Evolutionary conservation across 1,284 basidiomycete genomes (phyloP), one percentile per base, ranked within the genome.

Genomic region (Xerocomus nothofagi): DNA sequence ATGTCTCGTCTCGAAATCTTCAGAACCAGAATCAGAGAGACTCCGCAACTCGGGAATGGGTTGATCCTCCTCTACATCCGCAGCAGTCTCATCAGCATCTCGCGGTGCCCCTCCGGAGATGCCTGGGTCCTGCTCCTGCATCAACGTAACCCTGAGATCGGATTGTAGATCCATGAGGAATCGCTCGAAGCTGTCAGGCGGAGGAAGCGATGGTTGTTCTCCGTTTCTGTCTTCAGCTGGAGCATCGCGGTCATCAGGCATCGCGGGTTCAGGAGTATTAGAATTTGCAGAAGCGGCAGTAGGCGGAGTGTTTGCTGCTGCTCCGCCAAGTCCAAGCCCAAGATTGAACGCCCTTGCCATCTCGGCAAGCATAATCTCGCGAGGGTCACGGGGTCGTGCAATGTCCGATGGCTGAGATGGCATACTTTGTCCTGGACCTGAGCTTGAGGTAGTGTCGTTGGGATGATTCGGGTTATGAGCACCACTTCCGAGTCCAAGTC

Each of bases 311-410:
- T 31, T 42, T 20, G 60, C 11, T 34, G 61, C 18, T 23, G 57
- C 8, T n/a, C 64, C 60, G 32, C 62, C 61, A 39, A 84, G 69
- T 1, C 84, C 83, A 23, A 88, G 73, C 7, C 85, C 86, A 43
- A 86, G 71, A 57, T 86, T 86, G 59, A 89, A 84, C 7, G 84
- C 86, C 31, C 86, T 73, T 23, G 85, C 82, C 82, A 89, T 87
- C 64, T 88, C 86, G 1, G 81, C 78, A 40, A 89, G 73, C 77
- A 89, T 80, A 45, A 78, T 67, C 51, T 84, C 79, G 38, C 83
- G 70, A 42, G 78, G 79, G 58, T 81, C 86, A 50, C 63, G 71
- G 39, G 56, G 63, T 21, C 47, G 56, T 27, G 37, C n/a, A 11
- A 42, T 2, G 4, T 65, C 62, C 55, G 59, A 40, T 12, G 43